Evolutionary conservation across 257 asterid genomes (phyloP), one percentile per base, ranked within the genome.

Genomic region (Linaria vulgaris): DNA sequence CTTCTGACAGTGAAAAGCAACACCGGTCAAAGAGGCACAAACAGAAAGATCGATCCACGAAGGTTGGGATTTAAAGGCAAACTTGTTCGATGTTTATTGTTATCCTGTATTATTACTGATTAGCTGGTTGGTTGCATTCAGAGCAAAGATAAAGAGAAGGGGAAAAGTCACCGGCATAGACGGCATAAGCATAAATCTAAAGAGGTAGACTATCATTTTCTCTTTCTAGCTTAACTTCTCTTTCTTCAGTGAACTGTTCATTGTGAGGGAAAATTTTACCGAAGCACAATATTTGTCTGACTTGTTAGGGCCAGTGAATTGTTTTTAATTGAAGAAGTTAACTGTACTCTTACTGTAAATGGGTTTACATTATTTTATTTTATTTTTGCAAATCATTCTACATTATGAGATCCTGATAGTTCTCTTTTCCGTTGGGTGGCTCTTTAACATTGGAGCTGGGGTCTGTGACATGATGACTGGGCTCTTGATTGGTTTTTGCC

Each of bases 381-480:
- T 16, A 27, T 55, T 48, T 17, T 30, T 25, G 55, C 59, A 17
- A 57, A 44, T 64, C 56, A 31, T 64, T 43, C 15, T 61, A 27
- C 8, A 31, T 19, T 64, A 66, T 59, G 66, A 64, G 80, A 66
- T 77, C 49, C 96, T 92, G 69, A 89, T 80, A 66, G 76, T 89
- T 71, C 82, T 80, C 80, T 80, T 80, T 79, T 83, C 89, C 94
- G 82, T 82, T 67, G 72, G 61, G 78, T 85, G 99, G 99, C 97
- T 89, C 99, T 85, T 78, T 58, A 81, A 87, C 89, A 83, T 92
- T 89, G 90, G 97, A 92, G 99, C 99, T 87, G 99, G 81, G 84
- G 89, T 78, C 90, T 66, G 77, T 79, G 95, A 75, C 83, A 79
- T 88, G 88, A 47, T 76, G 84, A 75, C 76, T 71, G 82, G 83